Conservation (phyloP, 129 eudicot species). For the Saussurea involucrata region DNA sequence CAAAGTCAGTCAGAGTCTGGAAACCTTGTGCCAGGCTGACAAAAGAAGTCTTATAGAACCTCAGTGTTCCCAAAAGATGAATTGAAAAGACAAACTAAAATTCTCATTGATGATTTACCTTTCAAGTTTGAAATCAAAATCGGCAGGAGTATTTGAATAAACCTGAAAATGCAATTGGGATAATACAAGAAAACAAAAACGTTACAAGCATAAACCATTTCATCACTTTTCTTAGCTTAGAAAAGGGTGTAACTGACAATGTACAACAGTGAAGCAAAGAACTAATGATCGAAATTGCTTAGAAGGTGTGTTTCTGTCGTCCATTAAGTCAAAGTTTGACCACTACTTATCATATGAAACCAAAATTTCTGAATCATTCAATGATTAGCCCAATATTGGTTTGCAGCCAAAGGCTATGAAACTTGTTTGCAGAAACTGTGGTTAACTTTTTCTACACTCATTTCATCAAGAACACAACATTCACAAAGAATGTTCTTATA, state of each 20-base stretch:
- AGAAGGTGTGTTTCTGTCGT: neutral
- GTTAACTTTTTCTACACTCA: neutral
- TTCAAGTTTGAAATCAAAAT: conserved; percentile 90
- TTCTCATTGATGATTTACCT: conserved; percentile 39
- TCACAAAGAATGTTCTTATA: neutral
- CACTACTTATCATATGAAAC: neutral
- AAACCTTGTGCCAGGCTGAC: conserved; percentile 90
- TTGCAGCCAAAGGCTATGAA: neutral
- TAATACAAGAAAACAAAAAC: neutral
- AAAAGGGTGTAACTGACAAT: neutral
- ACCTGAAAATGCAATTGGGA: conserved; percentile 43
- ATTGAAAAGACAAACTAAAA: neutral
- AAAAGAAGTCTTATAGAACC: conserved; percentile 7
- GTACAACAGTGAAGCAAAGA: neutral
- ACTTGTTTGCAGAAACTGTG: neutral
- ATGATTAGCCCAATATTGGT: neutral
- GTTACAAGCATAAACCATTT: neutral
- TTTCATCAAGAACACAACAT: neutral
- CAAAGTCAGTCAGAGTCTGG: conserved; percentile 64
- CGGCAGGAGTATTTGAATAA: conserved; percentile 94
- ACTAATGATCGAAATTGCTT: neutral
- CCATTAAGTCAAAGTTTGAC: neutral
- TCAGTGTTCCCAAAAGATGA: neutral
- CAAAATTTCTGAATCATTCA: neutral
- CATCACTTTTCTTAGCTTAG: neutral